A percentile compares a stretch with the other conserved stretches of the same genome.
Conservation (phyloP, 208 protist species). For the Trypanosoma mega region DNA sequence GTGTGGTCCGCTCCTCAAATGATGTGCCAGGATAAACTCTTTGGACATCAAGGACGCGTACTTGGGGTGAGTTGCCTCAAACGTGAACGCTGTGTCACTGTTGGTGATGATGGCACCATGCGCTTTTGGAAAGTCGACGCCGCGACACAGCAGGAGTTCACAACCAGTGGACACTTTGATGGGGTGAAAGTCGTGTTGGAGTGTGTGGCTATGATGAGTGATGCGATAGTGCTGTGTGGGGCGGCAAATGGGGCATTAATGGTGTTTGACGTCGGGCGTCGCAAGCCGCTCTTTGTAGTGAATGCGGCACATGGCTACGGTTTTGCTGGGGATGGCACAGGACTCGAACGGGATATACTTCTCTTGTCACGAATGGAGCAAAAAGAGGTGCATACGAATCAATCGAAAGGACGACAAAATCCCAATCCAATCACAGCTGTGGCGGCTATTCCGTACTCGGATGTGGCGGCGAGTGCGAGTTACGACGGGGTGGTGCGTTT, state of each 20-base stretch:
- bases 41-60: slow-evolving; percentile 77
- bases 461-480: slow-evolving; percentile 81
- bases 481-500: slow-evolving; percentile 86
- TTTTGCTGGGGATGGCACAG: slow-evolving; percentile 82
- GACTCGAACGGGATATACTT: slow-evolving; percentile 70
- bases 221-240: slow-evolving; percentile 65
- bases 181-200: slow-evolving; percentile 59
- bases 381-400: slow-evolving; percentile 8
- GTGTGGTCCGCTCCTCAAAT: slow-evolving; percentile 89
- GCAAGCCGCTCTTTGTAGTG: slow-evolving; percentile 60
- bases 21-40: slow-evolving; percentile 83
- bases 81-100: slow-evolving; percentile 72
- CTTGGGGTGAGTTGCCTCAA: slow-evolving; percentile 57
- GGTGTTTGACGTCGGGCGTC: slow-evolving; percentile 82
- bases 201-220: slow-evolving; percentile 82
- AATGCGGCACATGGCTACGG: slow-evolving; percentile 76
- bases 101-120: slow-evolving; percentile 86
- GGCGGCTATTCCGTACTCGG: slow-evolving; percentile 77
- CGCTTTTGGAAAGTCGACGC: slow-evolving; percentile 89
- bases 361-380: slow-evolving; percentile 16
- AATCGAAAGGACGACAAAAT: slow-evolving; percentile 5
- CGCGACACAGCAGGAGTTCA: slow-evolving; percentile 72
- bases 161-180: slow-evolving; percentile 21
- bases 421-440: slow-evolving; percentile 87
- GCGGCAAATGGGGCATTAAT: slow-evolving; percentile 74